Evolutionary conservation across 2,329 filamentous ascomycete genomes (phyloP).

Genomic region (Pyrenochaeta sp.): DNA sequence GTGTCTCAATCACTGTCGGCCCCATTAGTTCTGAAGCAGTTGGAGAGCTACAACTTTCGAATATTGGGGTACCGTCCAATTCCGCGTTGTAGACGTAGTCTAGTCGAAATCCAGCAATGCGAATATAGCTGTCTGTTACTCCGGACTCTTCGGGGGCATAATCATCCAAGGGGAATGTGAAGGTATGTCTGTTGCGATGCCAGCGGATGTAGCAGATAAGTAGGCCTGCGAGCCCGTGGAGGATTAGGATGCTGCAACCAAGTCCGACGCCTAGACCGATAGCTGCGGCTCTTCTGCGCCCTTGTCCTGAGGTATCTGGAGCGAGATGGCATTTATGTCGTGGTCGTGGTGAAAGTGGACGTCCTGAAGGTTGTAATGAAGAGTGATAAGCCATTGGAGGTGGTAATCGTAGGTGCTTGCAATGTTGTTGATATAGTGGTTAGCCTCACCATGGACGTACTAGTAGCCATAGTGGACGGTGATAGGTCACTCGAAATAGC

Average conservation of each 20-base stretch:
- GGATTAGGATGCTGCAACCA: background rate
- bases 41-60: background rate
- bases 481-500: no score
- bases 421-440: background rate
- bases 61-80: background rate
- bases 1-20: background rate
- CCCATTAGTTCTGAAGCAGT: conserved; percentile 1
- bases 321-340: background rate
- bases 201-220: conserved; percentile 1
- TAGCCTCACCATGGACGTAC: background rate
- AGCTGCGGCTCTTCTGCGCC: background rate
- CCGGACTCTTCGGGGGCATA: background rate
- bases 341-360: background rate
- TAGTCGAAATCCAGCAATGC: background rate
- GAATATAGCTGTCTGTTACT: background rate
- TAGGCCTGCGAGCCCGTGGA: background rate
- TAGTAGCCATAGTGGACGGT: no score
- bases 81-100: background rate
- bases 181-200: background rate
- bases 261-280: conserved; percentile 2
- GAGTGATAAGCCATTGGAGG: background rate
- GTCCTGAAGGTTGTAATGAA: background rate
- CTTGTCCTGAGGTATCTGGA: background rate
- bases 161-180: background rate
- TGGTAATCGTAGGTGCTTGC: background rate